Percentiles rank a stretch among this genome's conserved stretches.
These are phyloP conservation scores for Wolfiporia cocos DNA, from an alignment of 1,284 basidiomycete species.

Conservation along the genomic window DNA sequence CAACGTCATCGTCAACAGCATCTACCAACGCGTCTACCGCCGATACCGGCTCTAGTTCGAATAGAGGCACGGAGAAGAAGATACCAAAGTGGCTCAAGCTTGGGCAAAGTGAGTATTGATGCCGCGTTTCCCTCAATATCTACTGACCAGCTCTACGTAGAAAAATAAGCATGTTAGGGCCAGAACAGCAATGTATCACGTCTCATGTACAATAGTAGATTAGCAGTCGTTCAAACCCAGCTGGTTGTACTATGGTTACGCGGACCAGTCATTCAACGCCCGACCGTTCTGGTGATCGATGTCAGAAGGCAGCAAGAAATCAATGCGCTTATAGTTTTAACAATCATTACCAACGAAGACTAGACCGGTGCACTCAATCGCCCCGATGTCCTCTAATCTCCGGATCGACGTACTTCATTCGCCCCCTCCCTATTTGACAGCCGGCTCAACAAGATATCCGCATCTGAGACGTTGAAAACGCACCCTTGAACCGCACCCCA, in stretches of 20 bases:
- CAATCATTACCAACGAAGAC: no score
- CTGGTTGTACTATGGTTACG: no score
- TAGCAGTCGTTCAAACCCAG: no score
- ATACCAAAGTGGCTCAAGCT: slow-evolving; percentile 71
- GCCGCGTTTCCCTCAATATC: neutral
- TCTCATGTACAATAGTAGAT: no score
- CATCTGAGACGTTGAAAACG: slow-evolving; percentile 1
- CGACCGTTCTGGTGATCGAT: no score
- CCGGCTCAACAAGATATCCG: neutral
- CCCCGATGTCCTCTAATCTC: neutral
- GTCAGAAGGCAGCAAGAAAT: no score
- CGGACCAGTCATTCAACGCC: no score
- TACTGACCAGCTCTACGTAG: neutral
- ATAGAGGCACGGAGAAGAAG: slow-evolving; percentile 40
- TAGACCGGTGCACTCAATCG: neutral
- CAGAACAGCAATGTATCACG: neutral
- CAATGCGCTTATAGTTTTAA: no score
- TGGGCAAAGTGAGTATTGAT: slow-evolving; percentile 26
- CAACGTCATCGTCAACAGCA: slow-evolving; percentile 6
- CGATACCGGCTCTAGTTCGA: slow-evolving; percentile 2
- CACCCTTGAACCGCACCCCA: slow-evolving; percentile 61
- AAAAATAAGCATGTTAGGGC: neutral
- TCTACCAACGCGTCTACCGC: slow-evolving; percentile 3
- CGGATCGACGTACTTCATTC: neutral
- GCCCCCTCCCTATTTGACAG: neutral